Percentiles rank a stretch among this genome's conserved stretches.
These are phyloP conservation scores for Hippophae tibetana DNA, from an alignment of 306 rosid genomes.

Conservation along the genomic window DNA sequence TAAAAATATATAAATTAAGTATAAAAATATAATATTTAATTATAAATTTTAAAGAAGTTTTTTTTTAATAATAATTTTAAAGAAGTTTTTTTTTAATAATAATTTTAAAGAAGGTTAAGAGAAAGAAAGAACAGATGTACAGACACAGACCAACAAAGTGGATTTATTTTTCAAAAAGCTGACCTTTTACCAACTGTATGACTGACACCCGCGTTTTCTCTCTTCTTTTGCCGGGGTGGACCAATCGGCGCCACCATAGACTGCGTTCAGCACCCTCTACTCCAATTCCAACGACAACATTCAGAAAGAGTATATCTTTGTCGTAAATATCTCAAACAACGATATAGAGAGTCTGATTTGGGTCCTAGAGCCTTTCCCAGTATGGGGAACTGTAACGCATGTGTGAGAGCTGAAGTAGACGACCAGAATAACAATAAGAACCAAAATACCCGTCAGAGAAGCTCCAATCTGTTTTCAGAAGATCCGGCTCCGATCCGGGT, in stretches of 20 bases:
- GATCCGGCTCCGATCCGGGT: constrained; percentile 70
- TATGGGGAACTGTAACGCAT: constrained; percentile 85
- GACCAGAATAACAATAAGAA: constrained; percentile 24
- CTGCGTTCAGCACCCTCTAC: constrained; percentile 19
- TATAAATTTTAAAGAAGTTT: too few species aligned
- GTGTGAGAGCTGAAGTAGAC: constrained; percentile 43
- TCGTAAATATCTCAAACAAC: too few species aligned
- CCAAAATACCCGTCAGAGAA: constrained; percentile 32
- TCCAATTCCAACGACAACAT: not conserved
- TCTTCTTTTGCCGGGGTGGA: constrained; percentile 7
- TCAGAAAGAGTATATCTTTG: too few species aligned
- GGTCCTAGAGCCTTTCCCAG: not conserved
- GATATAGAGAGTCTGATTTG: not conserved
- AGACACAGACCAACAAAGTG: not conserved
- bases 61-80: too few species aligned
- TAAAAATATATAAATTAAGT: too few species aligned
- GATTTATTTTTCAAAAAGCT: constrained; percentile 23
- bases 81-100: too few species aligned
- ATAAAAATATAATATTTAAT: too few species aligned
- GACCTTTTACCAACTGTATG: constrained; percentile 15
- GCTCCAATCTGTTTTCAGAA: constrained; percentile 46
- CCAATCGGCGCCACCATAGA: constrained; percentile 8
- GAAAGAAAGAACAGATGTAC: too few species aligned
- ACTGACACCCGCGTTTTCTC: constrained; percentile 25
- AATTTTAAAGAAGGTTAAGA: too few species aligned